Percentiles rank a stretch among this genome's conserved stretches.
Conservation (phyloP, 192 early-diverging fungal species). For the Globomyces pollinis-pini region DNA sequence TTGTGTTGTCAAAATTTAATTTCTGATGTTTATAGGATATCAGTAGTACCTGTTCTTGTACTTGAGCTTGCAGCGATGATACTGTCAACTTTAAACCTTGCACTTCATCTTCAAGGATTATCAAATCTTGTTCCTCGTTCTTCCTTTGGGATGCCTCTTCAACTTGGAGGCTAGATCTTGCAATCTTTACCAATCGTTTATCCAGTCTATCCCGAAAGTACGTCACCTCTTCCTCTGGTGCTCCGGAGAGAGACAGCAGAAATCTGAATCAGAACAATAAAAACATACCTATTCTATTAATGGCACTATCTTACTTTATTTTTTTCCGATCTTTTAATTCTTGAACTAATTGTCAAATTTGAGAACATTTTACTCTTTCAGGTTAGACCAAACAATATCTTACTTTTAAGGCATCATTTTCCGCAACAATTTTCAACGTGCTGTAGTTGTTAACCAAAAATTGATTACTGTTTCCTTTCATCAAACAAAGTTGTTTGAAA, state of each 20-base stretch:
- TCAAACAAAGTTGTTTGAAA: constrained; percentile 41
- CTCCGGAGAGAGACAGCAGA: constrained; percentile 27
- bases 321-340: constrained; percentile 57
- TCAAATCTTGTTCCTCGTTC: constrained; percentile 23
- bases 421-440: constrained; percentile 34
- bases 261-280: too few relatives aligned
- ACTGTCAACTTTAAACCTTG: constrained; percentile 36
- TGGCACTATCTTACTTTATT: too few relatives aligned
- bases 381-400: too few relatives aligned
- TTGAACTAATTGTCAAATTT: constrained; percentile 40
- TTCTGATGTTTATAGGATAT: constrained; percentile 16
- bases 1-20: constrained; percentile 34
- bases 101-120: constrained; percentile 39
- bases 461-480: constrained; percentile 41
- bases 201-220: constrained; percentile 37
- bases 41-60: constrained; percentile 47
- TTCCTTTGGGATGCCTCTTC: not conserved
- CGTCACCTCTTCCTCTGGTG: constrained; percentile 36
- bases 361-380: too few relatives aligned
- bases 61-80: constrained; percentile 36
- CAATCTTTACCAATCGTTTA: not conserved
- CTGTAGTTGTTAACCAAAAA: too few relatives aligned
- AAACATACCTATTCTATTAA: too few relatives aligned
- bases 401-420: constrained; percentile 50
- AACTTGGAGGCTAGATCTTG: not conserved